Evolutionary conservation across 768 basidiomycete genomes (phyloP).

Genomic region (Fomitopsis serialis): DNA sequence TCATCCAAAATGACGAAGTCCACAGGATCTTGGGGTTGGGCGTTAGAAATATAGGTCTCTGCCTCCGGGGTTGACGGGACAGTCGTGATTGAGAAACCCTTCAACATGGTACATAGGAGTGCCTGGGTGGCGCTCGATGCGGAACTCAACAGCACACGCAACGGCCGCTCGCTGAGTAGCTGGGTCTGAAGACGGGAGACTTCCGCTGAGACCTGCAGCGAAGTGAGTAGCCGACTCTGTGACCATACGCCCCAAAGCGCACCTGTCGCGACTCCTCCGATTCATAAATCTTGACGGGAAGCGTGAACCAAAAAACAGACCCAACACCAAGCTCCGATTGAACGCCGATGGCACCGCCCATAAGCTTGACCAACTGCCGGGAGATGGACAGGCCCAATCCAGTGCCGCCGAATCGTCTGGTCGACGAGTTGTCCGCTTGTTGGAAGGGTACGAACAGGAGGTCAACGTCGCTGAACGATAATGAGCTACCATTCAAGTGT

Average conservation of each 20-base stretch:
- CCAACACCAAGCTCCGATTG: conserved; percentile 59
- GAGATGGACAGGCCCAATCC: conserved; percentile 73
- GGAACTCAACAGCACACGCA: conserved; percentile 52
- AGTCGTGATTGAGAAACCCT: conserved; percentile 43
- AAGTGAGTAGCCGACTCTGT: background rate
- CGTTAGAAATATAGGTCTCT: conserved; percentile 33
- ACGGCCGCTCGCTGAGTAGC: conserved; percentile 41
- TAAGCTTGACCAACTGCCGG: conserved; percentile 67
- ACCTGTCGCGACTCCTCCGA: conserved; percentile 57
- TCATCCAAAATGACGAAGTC: conserved; percentile 69
- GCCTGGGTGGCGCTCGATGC: conserved; percentile 51
- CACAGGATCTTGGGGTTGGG: conserved; percentile 31
- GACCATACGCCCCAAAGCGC: conserved; percentile 2
- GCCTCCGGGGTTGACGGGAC: conserved; percentile 42
- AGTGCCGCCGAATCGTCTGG: conserved; percentile 73
- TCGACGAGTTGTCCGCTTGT: conserved; percentile 76
- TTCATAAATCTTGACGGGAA: conserved; percentile 56
- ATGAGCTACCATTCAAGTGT: background rate
- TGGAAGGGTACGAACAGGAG: conserved; percentile 71
- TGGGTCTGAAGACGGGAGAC: conserved; percentile 41
- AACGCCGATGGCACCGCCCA: conserved; percentile 71
- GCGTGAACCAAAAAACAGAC: conserved; percentile 69
- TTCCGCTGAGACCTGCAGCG: conserved; percentile 38
- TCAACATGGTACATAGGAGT: conserved; percentile 52
- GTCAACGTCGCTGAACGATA: conserved; percentile 46